A percentile compares a stretch with the other conserved stretches of the same genome.
phyloP scores from a whole-genome alignment of 306 rosid species.

The Comarum palustre region DNA sequence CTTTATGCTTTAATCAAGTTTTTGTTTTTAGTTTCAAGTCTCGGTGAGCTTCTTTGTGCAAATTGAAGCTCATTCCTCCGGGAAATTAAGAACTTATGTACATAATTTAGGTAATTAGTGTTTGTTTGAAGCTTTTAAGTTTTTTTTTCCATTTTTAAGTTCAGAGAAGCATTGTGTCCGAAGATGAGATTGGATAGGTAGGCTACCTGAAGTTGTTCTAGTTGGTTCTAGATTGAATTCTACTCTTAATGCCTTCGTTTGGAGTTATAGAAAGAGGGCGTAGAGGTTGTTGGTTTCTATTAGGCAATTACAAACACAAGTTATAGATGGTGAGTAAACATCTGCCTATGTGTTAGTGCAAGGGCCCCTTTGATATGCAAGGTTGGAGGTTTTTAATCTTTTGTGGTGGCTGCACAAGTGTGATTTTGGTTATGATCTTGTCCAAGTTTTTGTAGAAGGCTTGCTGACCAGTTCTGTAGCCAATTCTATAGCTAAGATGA shows the following conservation, averaged over 20 bases:
- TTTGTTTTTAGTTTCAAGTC: neutral
- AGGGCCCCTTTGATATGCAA: neutral
- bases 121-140: neutral
- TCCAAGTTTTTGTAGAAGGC: neutral
- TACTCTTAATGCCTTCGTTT: neutral
- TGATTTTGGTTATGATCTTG: neutral
- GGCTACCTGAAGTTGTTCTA: neutral
- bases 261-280: neutral
- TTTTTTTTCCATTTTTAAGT: neutral
- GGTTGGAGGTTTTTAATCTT: neutral
- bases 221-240: neutral
- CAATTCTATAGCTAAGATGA: neutral
- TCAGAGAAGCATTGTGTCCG: neutral
- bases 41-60: slow-evolving; percentile 15
- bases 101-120: neutral
- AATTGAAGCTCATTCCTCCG: neutral
- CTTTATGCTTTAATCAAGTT: slow-evolving; percentile 16
- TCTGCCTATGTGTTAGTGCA: neutral
- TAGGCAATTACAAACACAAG: neutral
- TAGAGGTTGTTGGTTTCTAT: neutral
- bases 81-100: neutral
- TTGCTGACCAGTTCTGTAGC: neutral
- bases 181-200: neutral
- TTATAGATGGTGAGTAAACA: neutral
- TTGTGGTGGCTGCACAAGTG: neutral